Percentiles rank a stretch among this genome's conserved stretches.
Conservation (phyloP, 768 basidiomycete genomes). For the Termitomyces sp. region DNA sequence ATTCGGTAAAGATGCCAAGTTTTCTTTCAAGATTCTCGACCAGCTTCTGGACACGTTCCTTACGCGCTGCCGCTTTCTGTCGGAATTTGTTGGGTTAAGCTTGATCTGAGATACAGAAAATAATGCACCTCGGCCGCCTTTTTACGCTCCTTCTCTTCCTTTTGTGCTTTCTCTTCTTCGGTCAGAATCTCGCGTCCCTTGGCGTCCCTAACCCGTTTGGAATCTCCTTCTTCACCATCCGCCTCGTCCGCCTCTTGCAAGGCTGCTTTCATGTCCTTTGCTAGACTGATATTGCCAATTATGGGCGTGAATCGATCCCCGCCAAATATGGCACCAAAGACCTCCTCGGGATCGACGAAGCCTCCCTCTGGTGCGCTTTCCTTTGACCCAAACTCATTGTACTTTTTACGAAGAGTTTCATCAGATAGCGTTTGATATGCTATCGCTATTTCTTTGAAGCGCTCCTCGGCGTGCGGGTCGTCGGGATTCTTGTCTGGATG, state of each 20-base stretch:
- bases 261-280: conserved; percentile 89
- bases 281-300: conserved; percentile 84
- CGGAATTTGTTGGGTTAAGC: conserved; percentile 5
- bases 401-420: conserved; percentile 67
- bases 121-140: conserved; percentile 60
- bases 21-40: conserved; percentile 77
- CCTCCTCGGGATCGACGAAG: conserved; percentile 81
- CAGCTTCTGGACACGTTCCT: conserved; percentile 69
- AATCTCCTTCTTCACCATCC: conserved; percentile 45
- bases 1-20: conserved; percentile 84
- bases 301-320: conserved; percentile 83
- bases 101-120: not conserved
- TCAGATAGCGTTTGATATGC: conserved; percentile 87
- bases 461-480: conserved; percentile 79
- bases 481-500: conserved; percentile 92
- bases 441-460: conserved; percentile 88
- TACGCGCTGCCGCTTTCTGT: conserved; percentile 77
- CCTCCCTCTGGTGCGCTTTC: conserved; percentile 81
- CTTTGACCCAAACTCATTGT: conserved; percentile 88
- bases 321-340: conserved; percentile 82
- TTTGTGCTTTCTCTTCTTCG: conserved; percentile 69
- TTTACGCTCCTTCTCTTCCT: conserved; percentile 67
- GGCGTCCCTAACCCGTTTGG: conserved; percentile 49
- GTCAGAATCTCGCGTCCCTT: conserved; percentile 48
- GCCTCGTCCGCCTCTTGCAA: conserved; percentile 81